These are phyloP conservation scores for Cicer judaicum DNA, from an alignment of 306 rosid species.

Conservation along the genomic window DNA sequence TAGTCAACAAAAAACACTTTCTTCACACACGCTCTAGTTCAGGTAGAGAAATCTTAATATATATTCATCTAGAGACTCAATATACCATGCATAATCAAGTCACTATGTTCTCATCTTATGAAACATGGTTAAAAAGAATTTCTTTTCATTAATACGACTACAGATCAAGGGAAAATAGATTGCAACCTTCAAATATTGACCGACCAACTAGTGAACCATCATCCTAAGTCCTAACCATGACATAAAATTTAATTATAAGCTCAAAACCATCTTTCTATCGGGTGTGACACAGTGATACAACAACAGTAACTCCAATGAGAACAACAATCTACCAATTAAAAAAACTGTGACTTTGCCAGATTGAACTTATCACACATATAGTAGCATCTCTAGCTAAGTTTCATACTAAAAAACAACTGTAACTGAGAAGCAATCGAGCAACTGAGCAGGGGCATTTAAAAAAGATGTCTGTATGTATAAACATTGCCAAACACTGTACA, in stretches of 20 bases:
- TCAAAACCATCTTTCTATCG: constrained; percentile 26
- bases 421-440: constrained; percentile 27
- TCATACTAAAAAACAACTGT: constrained; percentile 28
- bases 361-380: constrained; percentile 15
- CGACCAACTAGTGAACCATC: not conserved
- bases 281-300: constrained; percentile 10
- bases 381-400: constrained; percentile 26
- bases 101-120: constrained; percentile 9
- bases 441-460: constrained; percentile 11
- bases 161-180: not conserved
- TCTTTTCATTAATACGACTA: not conserved
- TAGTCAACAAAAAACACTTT: constrained; percentile 14
- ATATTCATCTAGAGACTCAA: constrained; percentile 3
- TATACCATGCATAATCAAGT: not conserved
- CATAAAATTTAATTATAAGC: constrained; percentile 3
- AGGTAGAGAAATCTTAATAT: not conserved
- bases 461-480: constrained; percentile 4
- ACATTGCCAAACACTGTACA: constrained; percentile 15
- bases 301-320: constrained; percentile 7
- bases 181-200: constrained; percentile 25
- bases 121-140: not conserved
- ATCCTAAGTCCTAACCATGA: constrained; percentile 25
- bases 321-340: constrained; percentile 3
- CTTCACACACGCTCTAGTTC: constrained; percentile 14
- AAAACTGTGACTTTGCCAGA: constrained; percentile 5